Evolutionary conservation across 2,329 filamentous ascomycete species (phyloP).

Genomic region (Microcyclospora tardicrescens): DNA sequence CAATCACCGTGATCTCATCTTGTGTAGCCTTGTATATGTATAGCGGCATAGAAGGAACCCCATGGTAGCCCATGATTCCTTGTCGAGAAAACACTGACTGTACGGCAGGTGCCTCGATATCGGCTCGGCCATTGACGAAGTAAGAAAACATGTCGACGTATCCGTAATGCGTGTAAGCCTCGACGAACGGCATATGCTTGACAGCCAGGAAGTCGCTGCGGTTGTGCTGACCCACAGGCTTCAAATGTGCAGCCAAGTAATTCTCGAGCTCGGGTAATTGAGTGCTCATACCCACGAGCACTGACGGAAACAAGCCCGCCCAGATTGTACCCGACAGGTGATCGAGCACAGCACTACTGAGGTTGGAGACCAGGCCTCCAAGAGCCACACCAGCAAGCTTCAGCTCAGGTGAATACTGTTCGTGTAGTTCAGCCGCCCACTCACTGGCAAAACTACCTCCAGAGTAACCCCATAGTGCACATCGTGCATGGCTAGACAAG

Average conservation of each 20-base stretch:
- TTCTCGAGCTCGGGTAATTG: slow-evolving; percentile 22
- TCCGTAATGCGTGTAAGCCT: slow-evolving; percentile 18
- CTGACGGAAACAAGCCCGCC: slow-evolving; percentile 23
- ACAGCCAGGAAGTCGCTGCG: slow-evolving; percentile 23
- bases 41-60: slow-evolving; percentile 35
- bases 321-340: slow-evolving; percentile 19
- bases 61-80: slow-evolving; percentile 27
- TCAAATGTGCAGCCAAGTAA: slow-evolving; percentile 18
- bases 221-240: slow-evolving; percentile 20
- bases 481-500: slow-evolving; percentile 5
- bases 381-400: slow-evolving; percentile 37
- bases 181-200: slow-evolving; percentile 14
- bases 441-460: slow-evolving; percentile 41
- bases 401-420: slow-evolving; percentile 41
- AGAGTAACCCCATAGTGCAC: slow-evolving; percentile 43
- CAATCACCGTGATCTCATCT: slow-evolving; percentile 34
- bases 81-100: slow-evolving; percentile 17
- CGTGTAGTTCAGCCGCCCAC: slow-evolving; percentile 41
- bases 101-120: slow-evolving; percentile 14
- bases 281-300: slow-evolving; percentile 22
- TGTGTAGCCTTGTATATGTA: slow-evolving; percentile 39
- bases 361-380: slow-evolving; percentile 35
- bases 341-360: slow-evolving; percentile 24
- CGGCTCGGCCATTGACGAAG: slow-evolving; percentile 25
- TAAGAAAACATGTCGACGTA: slow-evolving; percentile 29